Evolutionary conservation across 2,329 filamentous ascomycete species (phyloP).

Genomic region (Graphilbum ipis-grandicollis): DNA sequence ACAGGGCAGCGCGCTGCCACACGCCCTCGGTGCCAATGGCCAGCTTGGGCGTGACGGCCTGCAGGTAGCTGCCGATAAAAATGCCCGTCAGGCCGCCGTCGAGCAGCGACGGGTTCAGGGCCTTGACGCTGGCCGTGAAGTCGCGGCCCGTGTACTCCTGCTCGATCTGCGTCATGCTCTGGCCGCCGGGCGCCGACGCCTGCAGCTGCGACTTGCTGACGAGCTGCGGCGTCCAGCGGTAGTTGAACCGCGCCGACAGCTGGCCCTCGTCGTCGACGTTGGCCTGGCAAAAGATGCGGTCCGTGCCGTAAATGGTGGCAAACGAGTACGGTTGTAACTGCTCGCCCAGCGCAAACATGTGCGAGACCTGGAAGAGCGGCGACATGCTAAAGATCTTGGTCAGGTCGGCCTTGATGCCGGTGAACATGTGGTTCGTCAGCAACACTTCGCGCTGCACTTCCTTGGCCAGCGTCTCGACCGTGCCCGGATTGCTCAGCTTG

Average conservation of each 20-base stretch:
- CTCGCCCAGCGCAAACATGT: slow-evolving; percentile 91
- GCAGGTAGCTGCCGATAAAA: slow-evolving; percentile 88
- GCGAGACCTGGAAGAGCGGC: slow-evolving; percentile 91
- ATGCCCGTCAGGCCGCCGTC: slow-evolving; percentile 91
- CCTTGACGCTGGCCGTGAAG: slow-evolving; percentile 85
- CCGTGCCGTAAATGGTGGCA: slow-evolving; percentile 81
- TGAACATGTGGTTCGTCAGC: slow-evolving; percentile 92
- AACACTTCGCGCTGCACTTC: slow-evolving; percentile 96
- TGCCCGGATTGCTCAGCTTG: slow-evolving; percentile 81
- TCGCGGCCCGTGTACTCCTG: slow-evolving; percentile 89
- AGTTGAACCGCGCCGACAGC: slow-evolving; percentile 81
- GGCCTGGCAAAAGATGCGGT: slow-evolving; percentile 83
- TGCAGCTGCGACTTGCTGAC: slow-evolving; percentile 81
- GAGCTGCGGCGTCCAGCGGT: slow-evolving; percentile 59
- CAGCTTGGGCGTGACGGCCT: slow-evolving; percentile 75
- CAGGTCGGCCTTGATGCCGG: slow-evolving; percentile 84
- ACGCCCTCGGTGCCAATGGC: slow-evolving; percentile 82
- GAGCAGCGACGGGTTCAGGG: slow-evolving; percentile 84
- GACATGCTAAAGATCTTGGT: slow-evolving; percentile 91
- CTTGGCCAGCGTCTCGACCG: slow-evolving; percentile 66
- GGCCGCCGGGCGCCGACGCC: slow-evolving; percentile 45
- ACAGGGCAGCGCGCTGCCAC: slow-evolving; percentile 76
- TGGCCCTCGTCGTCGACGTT: slow-evolving; percentile 86
- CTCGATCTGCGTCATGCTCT: slow-evolving; percentile 85
- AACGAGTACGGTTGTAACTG: slow-evolving; percentile 89